Evolutionary conservation across 805 yeast genomes (phyloP).

Genomic region (Hyphopichia homilentoma): DNA sequence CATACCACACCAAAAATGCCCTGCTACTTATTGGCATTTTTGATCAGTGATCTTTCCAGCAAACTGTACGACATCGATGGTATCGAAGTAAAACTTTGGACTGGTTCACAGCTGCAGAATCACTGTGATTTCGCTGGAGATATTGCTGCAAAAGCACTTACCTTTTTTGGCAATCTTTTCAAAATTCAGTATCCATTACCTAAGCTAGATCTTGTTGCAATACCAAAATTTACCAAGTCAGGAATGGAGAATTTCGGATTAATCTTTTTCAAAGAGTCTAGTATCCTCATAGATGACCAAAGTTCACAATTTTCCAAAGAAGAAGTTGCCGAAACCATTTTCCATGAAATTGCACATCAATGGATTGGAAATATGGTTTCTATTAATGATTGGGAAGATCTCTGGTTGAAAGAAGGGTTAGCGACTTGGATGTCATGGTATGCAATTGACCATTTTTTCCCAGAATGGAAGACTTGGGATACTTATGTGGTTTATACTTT

Average conservation of each 20-base stretch:
- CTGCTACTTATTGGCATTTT: slow-evolving; percentile 80
- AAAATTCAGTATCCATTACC: slow-evolving; percentile 77
- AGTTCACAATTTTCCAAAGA: slow-evolving; percentile 61
- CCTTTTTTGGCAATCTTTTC: slow-evolving; percentile 67
- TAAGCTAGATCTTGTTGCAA: slow-evolving; percentile 77
- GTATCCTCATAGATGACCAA: slow-evolving; percentile 68
- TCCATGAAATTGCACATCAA: slow-evolving; percentile 88
- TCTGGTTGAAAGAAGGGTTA: slow-evolving; percentile 86
- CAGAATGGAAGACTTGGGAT: slow-evolving; percentile 87
- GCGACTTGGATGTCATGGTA: slow-evolving; percentile 93
- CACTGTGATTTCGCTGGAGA: slow-evolving; percentile 73
- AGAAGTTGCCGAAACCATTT: slow-evolving; percentile 81
- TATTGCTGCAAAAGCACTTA: slow-evolving; percentile 70
- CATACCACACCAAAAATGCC: slow-evolving; percentile 81
- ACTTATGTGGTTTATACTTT: slow-evolving; percentile 73
- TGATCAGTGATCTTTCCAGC: slow-evolving; percentile 80
- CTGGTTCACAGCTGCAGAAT: too few relatives aligned
- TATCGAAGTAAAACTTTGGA: too few relatives aligned
- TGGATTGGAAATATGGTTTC: slow-evolving; percentile 91
- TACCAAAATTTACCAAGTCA: slow-evolving; percentile 80
- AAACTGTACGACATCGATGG: slow-evolving; percentile 82
- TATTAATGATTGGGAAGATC: slow-evolving; percentile 91
- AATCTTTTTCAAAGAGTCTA: slow-evolving; percentile 75
- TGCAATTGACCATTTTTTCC: slow-evolving; percentile 70
- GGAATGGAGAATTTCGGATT: slow-evolving; percentile 90